Conservation (phyloP, 192 early-diverging fungal genomes). For the Backusella australiensis region DNA sequence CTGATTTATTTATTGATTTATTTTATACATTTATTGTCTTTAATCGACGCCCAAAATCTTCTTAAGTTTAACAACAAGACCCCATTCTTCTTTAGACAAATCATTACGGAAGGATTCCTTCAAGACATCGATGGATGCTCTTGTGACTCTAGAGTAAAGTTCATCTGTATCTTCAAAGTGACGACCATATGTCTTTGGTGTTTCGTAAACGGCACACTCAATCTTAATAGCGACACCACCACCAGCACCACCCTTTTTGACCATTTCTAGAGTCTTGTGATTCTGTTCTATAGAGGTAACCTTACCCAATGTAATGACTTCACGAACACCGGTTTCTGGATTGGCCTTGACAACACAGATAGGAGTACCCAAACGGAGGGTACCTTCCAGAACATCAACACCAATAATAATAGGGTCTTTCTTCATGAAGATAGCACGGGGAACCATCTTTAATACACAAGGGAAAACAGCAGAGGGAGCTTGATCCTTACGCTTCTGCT, state of each 20-base stretch:
- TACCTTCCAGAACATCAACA: conserved; percentile 92
- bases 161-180: conserved; percentile 87
- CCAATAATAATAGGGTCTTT: conserved; percentile 93
- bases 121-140: conserved; percentile 90
- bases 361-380: conserved; percentile 86
- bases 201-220: conserved; percentile 80
- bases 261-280: conserved; percentile 77
- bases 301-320: conserved; percentile 78
- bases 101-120: conserved; percentile 94
- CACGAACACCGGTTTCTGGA: conserved; percentile 67
- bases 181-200: conserved; percentile 87
- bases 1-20: not conserved
- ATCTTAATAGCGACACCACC: conserved; percentile 91
- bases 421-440: conserved; percentile 91
- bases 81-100: conserved; percentile 88
- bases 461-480: conserved; percentile 95
- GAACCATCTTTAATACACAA: conserved; percentile 86
- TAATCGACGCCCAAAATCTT: conserved; percentile 45
- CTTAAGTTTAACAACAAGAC: conserved; percentile 77
- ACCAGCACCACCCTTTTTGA: conserved; percentile 78
- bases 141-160: conserved; percentile 79
- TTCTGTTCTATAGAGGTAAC: conserved; percentile 93
- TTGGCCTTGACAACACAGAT: conserved; percentile 82
- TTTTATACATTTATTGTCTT: not conserved
- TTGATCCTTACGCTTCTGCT: conserved; percentile 85